Conservation (phyloP, 192 early-diverging fungal species). For the Backusella westeae region DNA sequence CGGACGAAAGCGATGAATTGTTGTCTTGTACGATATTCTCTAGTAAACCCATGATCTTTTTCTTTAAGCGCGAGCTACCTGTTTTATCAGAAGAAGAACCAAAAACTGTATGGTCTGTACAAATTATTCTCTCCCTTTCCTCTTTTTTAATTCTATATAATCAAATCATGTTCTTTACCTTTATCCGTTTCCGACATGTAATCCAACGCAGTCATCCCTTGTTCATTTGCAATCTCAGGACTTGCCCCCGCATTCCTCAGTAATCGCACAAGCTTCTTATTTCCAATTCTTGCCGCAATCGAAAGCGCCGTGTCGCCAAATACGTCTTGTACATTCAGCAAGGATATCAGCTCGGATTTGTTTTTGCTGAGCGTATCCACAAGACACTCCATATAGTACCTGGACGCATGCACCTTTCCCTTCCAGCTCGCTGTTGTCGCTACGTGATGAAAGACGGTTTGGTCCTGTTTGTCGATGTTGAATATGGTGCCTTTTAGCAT, state of each 20-base stretch:
- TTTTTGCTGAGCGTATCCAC: conserved; percentile 66
- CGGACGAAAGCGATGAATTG: conserved; percentile 29
- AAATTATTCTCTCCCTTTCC: background rate
- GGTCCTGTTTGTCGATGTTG: conserved; percentile 72
- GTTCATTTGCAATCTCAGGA: conserved; percentile 60
- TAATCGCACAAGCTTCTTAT: conserved; percentile 56
- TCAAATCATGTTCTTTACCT: background rate
- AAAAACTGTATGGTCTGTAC: conserved; percentile 4
- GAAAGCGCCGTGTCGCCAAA: conserved; percentile 79
- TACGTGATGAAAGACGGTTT: conserved; percentile 93
- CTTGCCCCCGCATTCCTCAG: conserved; percentile 63
- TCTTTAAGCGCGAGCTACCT: background rate
- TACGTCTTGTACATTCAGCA: conserved; percentile 76
- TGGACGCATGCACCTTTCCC: conserved; percentile 67
- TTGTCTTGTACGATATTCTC: background rate
- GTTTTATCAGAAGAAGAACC: background rate
- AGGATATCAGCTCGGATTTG: conserved; percentile 75
- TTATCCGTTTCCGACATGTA: conserved; percentile 11
- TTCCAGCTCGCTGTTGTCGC: conserved; percentile 66
- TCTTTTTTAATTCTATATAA: background rate
- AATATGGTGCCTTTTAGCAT: conserved; percentile 74
- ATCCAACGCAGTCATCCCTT: conserved; percentile 68
- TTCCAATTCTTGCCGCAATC: conserved; percentile 60
- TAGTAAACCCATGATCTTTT: conserved; percentile 9
- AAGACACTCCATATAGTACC: conserved; percentile 90